A percentile compares a stretch with the other conserved stretches of the same genome.
phyloP scores from a whole-genome alignment of 1,284 basidiomycete species.

The Tylopilus sp. region DNA sequence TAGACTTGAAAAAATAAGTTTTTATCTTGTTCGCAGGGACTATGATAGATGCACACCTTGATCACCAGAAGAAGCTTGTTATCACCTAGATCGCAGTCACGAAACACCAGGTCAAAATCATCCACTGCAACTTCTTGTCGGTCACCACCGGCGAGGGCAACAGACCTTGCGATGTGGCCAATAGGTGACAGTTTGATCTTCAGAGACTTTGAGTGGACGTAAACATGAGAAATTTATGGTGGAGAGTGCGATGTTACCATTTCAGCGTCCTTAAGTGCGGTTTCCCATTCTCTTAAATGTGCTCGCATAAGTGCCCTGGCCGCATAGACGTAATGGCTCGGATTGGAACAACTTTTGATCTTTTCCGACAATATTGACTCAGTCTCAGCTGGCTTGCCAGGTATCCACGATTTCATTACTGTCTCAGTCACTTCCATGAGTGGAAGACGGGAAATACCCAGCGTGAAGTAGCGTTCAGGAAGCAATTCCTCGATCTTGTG shows the following conservation, averaged over 20 bases:
- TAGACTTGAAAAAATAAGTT: too few relatives aligned
- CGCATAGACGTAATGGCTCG: neutral
- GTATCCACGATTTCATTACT: neutral
- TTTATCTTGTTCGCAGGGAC: too few relatives aligned
- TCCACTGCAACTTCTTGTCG: too few relatives aligned
- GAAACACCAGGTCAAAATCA: too few relatives aligned
- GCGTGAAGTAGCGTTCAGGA: neutral
- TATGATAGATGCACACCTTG: conserved; percentile 29
- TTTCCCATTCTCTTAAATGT: neutral
- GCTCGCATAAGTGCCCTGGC: neutral
- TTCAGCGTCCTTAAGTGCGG: neutral
- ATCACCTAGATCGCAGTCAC: too few relatives aligned
- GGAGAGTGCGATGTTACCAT: neutral
- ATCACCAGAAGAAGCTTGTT: neutral
- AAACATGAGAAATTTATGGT: too few relatives aligned
- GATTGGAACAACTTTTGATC: neutral
- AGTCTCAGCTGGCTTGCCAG: neutral
- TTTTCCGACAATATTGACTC: neutral
- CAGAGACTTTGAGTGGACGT: neutral
- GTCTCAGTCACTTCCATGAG: neutral
- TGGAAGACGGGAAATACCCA: neutral
- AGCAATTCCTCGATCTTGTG: neutral
- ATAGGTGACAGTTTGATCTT: conserved; percentile 1
- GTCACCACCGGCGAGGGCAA: too few relatives aligned
- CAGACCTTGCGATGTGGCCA: neutral